phyloP scores from a whole-genome alignment of 225 moss, liverwort and hornwort genomes.

The Antitrichia curtipendula region DNA sequence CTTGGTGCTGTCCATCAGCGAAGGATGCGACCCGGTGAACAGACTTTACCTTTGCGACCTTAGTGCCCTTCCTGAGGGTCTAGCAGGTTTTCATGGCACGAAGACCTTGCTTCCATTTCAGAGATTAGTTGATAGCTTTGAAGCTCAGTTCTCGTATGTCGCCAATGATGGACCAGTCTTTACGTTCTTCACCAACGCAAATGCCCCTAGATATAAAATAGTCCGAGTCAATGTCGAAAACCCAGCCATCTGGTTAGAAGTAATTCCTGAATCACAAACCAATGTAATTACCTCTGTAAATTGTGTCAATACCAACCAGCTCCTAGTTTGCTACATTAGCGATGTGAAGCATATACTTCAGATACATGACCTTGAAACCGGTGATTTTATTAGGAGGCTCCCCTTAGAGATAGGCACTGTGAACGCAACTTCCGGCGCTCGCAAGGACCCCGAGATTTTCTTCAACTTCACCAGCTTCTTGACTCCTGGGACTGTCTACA shows the following conservation, averaged over 20 bases:
- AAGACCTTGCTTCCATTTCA: slow-evolving; percentile 47
- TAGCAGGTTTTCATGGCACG: slow-evolving; percentile 44
- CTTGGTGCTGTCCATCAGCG: slow-evolving; percentile 56
- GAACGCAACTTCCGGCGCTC: slow-evolving; percentile 40
- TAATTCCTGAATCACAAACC: slow-evolving; percentile 54
- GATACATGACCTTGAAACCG: slow-evolving; percentile 56
- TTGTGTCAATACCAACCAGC: slow-evolving; percentile 67
- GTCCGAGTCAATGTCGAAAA: slow-evolving; percentile 40
- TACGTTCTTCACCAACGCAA: slow-evolving; percentile 58
- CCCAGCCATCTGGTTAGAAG: slow-evolving; percentile 52
- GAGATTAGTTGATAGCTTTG: slow-evolving; percentile 69
- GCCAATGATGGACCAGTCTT: slow-evolving; percentile 74
- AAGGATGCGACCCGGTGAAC: slow-evolving; percentile 80
- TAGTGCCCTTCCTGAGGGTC: slow-evolving; percentile 39
- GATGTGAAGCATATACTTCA: slow-evolving; percentile 84
- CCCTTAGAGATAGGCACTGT: slow-evolving; percentile 77
- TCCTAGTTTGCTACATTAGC: slow-evolving; percentile 70
- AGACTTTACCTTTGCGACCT: slow-evolving; percentile 73
- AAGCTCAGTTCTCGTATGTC: slow-evolving; percentile 51
- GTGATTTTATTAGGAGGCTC: slow-evolving; percentile 28
- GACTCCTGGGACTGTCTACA: slow-evolving; percentile 62
- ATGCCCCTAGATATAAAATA: slow-evolving; percentile 65
- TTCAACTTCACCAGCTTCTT: slow-evolving; percentile 86
- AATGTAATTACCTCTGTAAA: slow-evolving; percentile 56
- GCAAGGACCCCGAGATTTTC: slow-evolving; percentile 52